Percentiles rank a stretch among this genome's conserved stretches.
Conservation (phyloP, 768 basidiomycete genomes). For the Boletellus emodensis region DNA sequence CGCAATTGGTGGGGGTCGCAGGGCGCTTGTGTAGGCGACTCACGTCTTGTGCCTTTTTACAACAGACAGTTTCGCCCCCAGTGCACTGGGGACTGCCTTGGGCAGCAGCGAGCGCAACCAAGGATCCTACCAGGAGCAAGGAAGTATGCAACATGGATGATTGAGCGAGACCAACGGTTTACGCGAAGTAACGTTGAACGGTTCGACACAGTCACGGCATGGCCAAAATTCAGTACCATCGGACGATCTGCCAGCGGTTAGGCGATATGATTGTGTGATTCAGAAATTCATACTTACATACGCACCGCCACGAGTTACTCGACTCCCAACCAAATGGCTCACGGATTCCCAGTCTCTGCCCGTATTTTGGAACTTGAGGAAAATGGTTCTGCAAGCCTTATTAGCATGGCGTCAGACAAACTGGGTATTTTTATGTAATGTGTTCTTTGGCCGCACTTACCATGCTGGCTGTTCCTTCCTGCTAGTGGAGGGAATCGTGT, state of each 20-base stretch:
- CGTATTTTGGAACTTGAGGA: no score
- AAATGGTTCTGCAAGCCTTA: no score
- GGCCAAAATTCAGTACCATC: no score
- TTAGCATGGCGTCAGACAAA: no score
- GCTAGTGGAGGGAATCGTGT: no score
- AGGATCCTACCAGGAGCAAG: conserved; percentile 3
- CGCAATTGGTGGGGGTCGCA: neutral
- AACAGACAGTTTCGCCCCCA: conserved; percentile 12
- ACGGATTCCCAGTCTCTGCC: no score
- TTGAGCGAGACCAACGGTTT: neutral
- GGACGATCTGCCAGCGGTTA: neutral
- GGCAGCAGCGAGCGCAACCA: conserved; percentile 3
- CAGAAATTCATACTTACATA: neutral
- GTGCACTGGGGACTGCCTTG: conserved; percentile 7
- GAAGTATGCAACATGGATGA: neutral
- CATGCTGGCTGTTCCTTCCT: no score
- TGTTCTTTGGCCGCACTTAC: no score
- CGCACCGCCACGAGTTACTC: neutral
- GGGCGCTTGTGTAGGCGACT: neutral
- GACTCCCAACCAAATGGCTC: no score
- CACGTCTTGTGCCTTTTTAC: conserved; percentile 6
- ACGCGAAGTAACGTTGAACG: neutral
- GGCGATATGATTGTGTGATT: no score
- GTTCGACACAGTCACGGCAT: neutral
- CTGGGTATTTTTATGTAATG: no score